phyloP scores from a whole-genome alignment of 495 filamentous ascomycete species.

The Lindgomyces ingoldianus region DNA sequence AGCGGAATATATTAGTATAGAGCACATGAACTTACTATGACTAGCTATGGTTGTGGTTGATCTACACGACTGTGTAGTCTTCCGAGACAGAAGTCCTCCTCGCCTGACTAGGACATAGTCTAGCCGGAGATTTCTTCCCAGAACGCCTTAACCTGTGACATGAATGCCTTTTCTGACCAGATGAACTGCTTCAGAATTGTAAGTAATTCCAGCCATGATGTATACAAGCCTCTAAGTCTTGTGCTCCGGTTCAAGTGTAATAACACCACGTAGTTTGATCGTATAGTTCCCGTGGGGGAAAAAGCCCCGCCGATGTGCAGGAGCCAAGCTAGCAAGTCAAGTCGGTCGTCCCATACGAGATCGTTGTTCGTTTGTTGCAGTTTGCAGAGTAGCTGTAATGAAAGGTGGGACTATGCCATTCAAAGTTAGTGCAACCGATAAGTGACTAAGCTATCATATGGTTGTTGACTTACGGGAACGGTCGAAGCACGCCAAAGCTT shows the following conservation, averaged over 20 bases:
- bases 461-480: slow-evolving; percentile 40
- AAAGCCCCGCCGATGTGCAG: slow-evolving; percentile 48
- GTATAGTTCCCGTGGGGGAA: slow-evolving; percentile 41
- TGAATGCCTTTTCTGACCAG: slow-evolving; percentile 49
- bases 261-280: slow-evolving; percentile 41
- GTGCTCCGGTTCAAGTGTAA: slow-evolving; percentile 33
- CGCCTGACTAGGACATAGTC: not conserved
- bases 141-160: slow-evolving; percentile 39
- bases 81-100: not conserved
- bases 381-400: slow-evolving; percentile 42
- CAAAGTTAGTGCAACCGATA: slow-evolving; percentile 1
- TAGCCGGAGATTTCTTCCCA: slow-evolving; percentile 29
- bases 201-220: slow-evolving; percentile 42
- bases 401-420: slow-evolving; percentile 43
- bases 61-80: not conserved
- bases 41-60: not conserved
- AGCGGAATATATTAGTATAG: not conserved
- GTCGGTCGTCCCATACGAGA: slow-evolving; percentile 38
- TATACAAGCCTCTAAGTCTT: slow-evolving; percentile 2
- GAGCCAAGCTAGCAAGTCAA: slow-evolving; percentile 45
- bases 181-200: slow-evolving; percentile 43
- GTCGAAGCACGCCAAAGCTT: slow-evolving; percentile 45
- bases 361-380: slow-evolving; percentile 39
- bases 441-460: no score
- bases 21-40: not conserved